Base-by-base conservation (phyloP, 2,329 filamentous ascomycete species). In the Onygenales sp. region DNA sequence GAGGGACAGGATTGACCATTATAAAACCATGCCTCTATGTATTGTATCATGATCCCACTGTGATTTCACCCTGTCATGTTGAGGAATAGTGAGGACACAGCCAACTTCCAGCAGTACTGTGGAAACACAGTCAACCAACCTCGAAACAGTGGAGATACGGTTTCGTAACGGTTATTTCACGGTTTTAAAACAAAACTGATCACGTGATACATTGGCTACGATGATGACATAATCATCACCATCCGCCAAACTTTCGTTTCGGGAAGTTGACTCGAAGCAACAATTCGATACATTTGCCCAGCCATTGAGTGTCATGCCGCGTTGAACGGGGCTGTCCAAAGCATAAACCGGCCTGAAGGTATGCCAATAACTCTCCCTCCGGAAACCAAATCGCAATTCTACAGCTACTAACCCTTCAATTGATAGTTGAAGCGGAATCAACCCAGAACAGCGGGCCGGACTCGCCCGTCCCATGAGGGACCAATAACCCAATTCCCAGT, bases 251-350 rank as follows among this genome's bases (percentile, higher is more conserved):
- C 14, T 21, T 17, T 11, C 21, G 38, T 41, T 41, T 27, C 5
- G 21, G 14, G 21, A 17, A 27, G n/a, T 11, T 27, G 2, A 35
- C 36, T n/a, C 17, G 4, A 39, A 9, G 10, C 8, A 33, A 7
- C 7, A n/a, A 17, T 9, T 8, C 31, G 2, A 13, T n/a, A n/a
- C 2, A 44, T 6, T 60, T 63, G 59, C 58, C 61, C n/a, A 42
- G 39, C 49, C n/a, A 51, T 51, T 51, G 39, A 51, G 17, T 39
- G 33, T 3, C 32, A 51, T 43, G 49, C 11, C n/a, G 39, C 7
- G 13, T 14, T 51, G 9, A 35, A 13, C 39, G n/a, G 31, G 2
- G 64, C 61, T 7, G 7, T 41, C 11, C 17, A 9, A 8, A 41
- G 36, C 21, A 27, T 21, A 13, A 41, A 39, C 27, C 35, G 36